phyloP scores from a whole-genome alignment of 2,329 filamentous ascomycete genomes.

The Nothophaeocryptopus gaeumannii region DNA sequence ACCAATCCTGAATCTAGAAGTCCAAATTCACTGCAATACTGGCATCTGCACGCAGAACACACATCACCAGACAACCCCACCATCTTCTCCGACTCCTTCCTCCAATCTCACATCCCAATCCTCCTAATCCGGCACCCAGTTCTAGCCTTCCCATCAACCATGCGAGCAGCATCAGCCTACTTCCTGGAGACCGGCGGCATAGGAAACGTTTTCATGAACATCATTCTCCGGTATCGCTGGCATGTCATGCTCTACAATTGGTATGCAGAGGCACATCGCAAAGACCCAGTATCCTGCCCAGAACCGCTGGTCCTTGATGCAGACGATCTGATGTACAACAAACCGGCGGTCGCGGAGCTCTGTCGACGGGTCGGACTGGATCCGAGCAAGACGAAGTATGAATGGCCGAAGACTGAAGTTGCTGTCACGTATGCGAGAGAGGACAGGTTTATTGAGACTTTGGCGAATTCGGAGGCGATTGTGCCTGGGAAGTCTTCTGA shows the following conservation, averaged over 20 bases:
- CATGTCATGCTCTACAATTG: neutral
- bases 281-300: no score
- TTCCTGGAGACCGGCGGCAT: neutral
- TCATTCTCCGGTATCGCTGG: conserved; percentile 1
- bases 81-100: neutral
- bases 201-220: neutral
- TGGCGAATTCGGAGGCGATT: neutral
- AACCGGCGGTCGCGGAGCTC: neutral
- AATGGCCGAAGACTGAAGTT: neutral
- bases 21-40: no score
- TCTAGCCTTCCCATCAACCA: neutral
- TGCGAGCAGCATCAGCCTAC: neutral
- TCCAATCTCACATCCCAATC: neutral
- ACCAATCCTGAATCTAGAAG: no score
- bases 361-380: neutral
- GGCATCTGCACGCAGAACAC: no score
- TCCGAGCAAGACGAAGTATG: neutral
- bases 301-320: neutral
- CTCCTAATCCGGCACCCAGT: conserved; percentile 1
- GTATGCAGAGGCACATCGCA: neutral
- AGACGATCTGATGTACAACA: neutral
- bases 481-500: neutral
- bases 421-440: neutral
- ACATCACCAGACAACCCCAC: neutral
- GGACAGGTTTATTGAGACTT: conserved; percentile 1